Evolutionary conservation across 139 green algal genomes (phyloP), one percentile per base, ranked within the genome.

Genomic region (Micractinium conductrix): DNA sequence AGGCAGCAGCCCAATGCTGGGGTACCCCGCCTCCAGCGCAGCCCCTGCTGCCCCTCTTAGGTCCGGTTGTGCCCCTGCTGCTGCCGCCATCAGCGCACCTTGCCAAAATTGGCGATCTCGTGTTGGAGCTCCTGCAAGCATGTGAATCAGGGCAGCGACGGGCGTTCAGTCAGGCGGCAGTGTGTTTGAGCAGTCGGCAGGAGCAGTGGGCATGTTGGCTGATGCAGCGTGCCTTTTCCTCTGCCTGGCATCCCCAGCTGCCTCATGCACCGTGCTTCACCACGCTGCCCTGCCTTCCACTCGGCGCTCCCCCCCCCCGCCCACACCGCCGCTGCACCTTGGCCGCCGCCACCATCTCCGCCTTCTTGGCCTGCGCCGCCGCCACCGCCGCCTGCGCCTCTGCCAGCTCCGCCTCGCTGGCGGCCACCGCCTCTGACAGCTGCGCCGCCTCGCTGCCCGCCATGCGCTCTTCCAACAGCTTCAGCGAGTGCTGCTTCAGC

Each of bases 71-170:
- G n/a, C n/a, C n/a, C n/a, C n/a, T n/a, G n/a, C n/a, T n/a, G n/a
- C n/a, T n/a, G n/a, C n/a, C n/a, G n/a, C n/a, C n/a, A n/a, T n/a
- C n/a, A n/a, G n/a, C n/a, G n/a, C n/a, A n/a, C n/a, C n/a, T n/a
- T n/a, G n/a, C 82, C 90, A 88, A 98, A 96, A 71, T 95, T 91
- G 67, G 88, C 87, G 22, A 98, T 96, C 81, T 97, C 89, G 33
- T 89, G 84, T 83, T 97, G 91, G 78, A 98, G 87, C 24, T 68
- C 53, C 91, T 95, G 88, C 68, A 87, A 17, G 33, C 14, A 38
- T 80, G 2, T 6, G 21, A n/a, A 37, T 30, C 44, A 10, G 35
- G 48, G 19, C 44, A 50, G 6, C 4, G 44, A 10, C 30, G 33
- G 14, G 44, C 44, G 42, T 6, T 9, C 26, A 42, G 16, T 2